These are phyloP conservation scores for Xylaria arbuscula DNA, from an alignment of 2,329 filamentous ascomycete genomes.

Conservation along the genomic window DNA sequence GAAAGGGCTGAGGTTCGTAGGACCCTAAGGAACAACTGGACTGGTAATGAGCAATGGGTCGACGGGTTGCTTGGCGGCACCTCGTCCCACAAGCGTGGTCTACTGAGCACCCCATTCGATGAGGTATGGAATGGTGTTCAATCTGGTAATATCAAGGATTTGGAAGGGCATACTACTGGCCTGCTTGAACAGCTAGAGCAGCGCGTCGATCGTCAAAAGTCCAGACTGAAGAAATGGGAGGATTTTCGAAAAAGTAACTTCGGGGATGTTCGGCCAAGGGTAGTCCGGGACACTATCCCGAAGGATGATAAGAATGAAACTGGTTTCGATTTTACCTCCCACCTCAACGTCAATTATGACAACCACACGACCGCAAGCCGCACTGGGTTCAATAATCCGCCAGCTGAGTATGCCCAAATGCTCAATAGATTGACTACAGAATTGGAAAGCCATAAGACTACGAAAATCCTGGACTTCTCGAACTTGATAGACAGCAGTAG, in stretches of 20 bases:
- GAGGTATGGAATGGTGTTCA: conserved; percentile 77
- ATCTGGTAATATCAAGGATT: conserved; percentile 65
- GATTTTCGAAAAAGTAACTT: conserved; percentile 68
- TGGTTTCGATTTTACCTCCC: conserved; percentile 65
- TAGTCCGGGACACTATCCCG: conserved; percentile 40
- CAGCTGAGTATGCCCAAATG: conserved; percentile 58
- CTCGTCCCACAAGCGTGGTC: conserved; percentile 64
- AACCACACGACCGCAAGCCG: conserved; percentile 44
- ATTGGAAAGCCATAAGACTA: conserved; percentile 49
- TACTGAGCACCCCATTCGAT: conserved; percentile 76
- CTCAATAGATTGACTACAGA: conserved; percentile 57
- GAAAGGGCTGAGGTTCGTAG: conserved; percentile 65
- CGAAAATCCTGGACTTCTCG: conserved; percentile 48
- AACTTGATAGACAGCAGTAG: conserved; percentile 39
- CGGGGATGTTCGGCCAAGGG: conserved; percentile 47
- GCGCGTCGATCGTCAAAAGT: conserved; percentile 73
- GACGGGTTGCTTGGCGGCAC: conserved; percentile 75
- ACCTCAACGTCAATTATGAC: conserved; percentile 61
- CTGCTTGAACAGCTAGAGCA: conserved; percentile 77
- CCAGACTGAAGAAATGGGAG: conserved; percentile 78
- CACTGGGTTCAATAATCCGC: conserved; percentile 43
- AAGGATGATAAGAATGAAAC: conserved; percentile 55
- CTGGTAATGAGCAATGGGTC: conserved; percentile 80
- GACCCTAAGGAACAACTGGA: conserved; percentile 78
- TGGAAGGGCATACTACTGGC: conserved; percentile 63